phyloP scores from a whole-genome alignment of 257 asterid genomes.

The Solanum neorickii region DNA sequence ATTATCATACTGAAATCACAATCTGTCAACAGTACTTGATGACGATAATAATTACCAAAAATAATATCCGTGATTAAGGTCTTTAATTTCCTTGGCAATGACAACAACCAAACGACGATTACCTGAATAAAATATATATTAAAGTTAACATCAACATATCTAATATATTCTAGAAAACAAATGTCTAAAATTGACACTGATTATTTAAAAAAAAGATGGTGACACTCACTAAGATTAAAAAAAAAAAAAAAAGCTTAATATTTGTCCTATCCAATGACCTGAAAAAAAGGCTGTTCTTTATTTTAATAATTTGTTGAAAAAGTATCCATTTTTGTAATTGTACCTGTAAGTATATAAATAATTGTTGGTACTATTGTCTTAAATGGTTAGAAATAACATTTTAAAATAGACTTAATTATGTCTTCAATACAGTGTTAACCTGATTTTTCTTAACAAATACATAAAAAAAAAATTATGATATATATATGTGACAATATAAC shows the following conservation, averaged over 20 bases:
- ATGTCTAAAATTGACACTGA: not conserved
- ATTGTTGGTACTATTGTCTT: not conserved
- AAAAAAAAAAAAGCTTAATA: slow-evolving; percentile 4
- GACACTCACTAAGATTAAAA: slow-evolving; percentile 27
- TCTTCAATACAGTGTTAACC: not conserved
- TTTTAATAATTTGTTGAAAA: slow-evolving; percentile 1
- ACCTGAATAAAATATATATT: not conserved
- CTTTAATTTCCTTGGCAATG: not conserved
- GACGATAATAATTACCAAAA: slow-evolving; percentile 3
- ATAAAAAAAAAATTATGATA: not conserved
- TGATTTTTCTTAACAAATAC: not conserved
- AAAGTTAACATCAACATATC: not conserved
- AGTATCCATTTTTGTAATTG: not conserved
- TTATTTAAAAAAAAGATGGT: slow-evolving; percentile 15
- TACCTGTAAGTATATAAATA: not conserved
- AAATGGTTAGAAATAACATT: not conserved
- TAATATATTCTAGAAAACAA: not conserved
- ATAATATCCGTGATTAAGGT: not conserved
- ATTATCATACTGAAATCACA: not conserved
- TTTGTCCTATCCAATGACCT: slow-evolving; percentile 16
- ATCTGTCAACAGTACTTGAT: slow-evolving; percentile 1
- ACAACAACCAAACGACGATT: slow-evolving; percentile 24
- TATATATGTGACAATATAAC: not conserved
- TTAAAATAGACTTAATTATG: not conserved
- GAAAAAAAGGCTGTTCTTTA: slow-evolving; percentile 1